Base-by-base conservation (phyloP, 148 eudicot genomes). In the Bassia scoparia region DNA sequence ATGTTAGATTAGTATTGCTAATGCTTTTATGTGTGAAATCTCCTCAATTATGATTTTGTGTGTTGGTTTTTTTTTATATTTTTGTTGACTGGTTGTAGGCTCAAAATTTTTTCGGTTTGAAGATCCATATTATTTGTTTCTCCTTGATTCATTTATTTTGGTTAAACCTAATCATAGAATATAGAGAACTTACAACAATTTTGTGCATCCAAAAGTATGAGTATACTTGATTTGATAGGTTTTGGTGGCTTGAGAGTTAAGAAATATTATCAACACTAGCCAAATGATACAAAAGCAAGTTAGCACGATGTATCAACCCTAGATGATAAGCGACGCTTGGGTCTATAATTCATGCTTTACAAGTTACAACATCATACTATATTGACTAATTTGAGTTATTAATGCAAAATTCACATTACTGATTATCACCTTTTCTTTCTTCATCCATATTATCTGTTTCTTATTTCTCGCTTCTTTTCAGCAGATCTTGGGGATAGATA, bases 261-360 rank as follows among this genome's bases (percentile, higher is more conserved):
- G n/a, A 46, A 24, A 71, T 75, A 72, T 76, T 76, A 76, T 83
- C 79, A 78, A 78, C 77, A 74, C 66, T 43, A 59, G 54, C 34
- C 41, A 64, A 64, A 49, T 52, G 87, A 80, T 86, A 91, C 91
- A 72, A 86, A 81, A 89, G 66, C 31, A 89, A 76, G 66, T 37
- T 80, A 72, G 86, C 85, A 69, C 87, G 89, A 81, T 74, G 71
- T 88, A 89, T 92, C 72, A 89, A 86, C 76, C 87, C 80, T 77
- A 80, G 71, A 79, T 79, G 67, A 67, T 87, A 71, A 85, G 84
- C 74, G 71, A 69, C 66, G 54, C 82, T 83, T 84, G 80, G 92
- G 87, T 90, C 87, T 89, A 89, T 71, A 38, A 70, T 82, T 88
- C 88, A 85, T 81, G 89, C 86, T 56, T 77, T 24, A 37, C 59